phyloP scores from a whole-genome alignment of 352 stramenopile genomes.

The Pythium aristosporum region DNA sequence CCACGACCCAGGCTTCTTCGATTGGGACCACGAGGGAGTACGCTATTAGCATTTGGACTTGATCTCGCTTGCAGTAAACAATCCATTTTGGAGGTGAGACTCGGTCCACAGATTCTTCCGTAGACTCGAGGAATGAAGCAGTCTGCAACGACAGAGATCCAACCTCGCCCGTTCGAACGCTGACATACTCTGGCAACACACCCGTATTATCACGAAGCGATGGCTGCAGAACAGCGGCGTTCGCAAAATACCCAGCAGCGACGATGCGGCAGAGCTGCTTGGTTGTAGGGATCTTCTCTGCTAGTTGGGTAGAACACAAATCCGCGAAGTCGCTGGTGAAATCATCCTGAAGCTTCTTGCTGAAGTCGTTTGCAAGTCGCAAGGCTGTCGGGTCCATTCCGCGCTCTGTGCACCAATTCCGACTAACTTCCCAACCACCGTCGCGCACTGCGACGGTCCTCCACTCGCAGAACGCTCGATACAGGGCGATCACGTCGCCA shows the following conservation, averaged over 20 bases:
- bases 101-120: neutral
- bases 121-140: neutral
- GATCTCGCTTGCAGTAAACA: neutral
- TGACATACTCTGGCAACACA: neutral
- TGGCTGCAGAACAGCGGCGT: neutral
- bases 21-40: neutral
- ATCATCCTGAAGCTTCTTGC: neutral
- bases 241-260: neutral
- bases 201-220: neutral
- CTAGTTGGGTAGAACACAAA: neutral
- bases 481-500: neutral
- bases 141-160: neutral
- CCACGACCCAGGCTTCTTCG: neutral
- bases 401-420: neutral
- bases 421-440: neutral
- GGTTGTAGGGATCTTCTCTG: neutral
- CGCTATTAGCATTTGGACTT: neutral
- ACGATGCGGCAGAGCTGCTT: neutral
- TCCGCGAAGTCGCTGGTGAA: neutral
- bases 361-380: slow-evolving; percentile 1
- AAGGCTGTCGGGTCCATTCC: neutral
- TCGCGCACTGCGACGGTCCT: neutral
- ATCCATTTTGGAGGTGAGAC: neutral
- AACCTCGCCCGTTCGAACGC: neutral
- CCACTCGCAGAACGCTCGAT: neutral